Evolutionary conservation across 2,329 filamentous ascomycete genomes (phyloP), one percentile per base, ranked within the genome.

Genomic region (Colletotrichum sp.): DNA sequence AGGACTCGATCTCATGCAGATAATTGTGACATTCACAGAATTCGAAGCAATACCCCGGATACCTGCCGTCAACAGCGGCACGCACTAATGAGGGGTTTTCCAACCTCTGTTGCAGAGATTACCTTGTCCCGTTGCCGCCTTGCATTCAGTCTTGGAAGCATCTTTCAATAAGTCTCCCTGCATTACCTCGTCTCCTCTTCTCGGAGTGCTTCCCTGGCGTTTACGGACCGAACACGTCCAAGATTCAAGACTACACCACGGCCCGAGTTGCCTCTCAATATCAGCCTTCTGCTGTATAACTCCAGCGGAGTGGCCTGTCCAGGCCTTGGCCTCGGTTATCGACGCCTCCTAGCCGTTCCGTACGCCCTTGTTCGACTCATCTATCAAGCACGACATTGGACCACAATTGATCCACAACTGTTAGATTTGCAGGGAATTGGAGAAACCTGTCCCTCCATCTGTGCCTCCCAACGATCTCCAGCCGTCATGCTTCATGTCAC

Each of bases 1-100:
- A 28, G 21, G 71, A 26, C 64, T 60, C 64, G 59, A 76, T 76
- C 64, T 65, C 57, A 55, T 32, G 59, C 74, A 57, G 59, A 65
- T 65, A 16, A n/a, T 71, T 44, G 26, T 44, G 65, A 36, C 59
- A 13, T 44, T 52, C 24, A 36, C 70, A 52, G 32, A 39, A 36
- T 18, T 60, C 59, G 63, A 68, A 72, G 34, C 16, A n/a, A 68
- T 52, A n/a, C 34, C 36, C 36, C 32, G 63, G 36, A 69, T 44
- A 49, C 49, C n/a, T 28, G 24, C 21, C 15, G 30, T 55, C 24
- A 63, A 21, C 30, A 39, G 24, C 52, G 24, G 36, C 21, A 26
- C 44, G 28, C 72, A 64, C 32, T 57, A 71, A 44, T 34, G 15
- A 55, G 10, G 18, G 65, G 26, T 24, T 18, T 68, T 64, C 16